These are phyloP conservation scores for Phytophthora cajani DNA, from an alignment of 352 stramenopile genomes.

Conservation along the genomic window DNA sequence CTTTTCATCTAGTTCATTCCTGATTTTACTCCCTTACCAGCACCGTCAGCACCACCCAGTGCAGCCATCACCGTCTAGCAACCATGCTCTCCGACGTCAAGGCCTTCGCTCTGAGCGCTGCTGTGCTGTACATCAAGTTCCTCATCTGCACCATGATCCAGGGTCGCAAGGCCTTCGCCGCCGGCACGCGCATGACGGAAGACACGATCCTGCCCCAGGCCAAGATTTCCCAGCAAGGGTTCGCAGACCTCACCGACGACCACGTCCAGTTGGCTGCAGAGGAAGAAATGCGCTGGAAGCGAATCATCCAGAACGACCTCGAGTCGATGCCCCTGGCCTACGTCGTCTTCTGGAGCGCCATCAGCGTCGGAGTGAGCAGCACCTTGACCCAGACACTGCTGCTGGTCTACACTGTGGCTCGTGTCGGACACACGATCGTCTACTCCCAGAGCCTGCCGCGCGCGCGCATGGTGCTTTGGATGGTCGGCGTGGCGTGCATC, in stretches of 20 bases:
- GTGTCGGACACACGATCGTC: slow-evolving; percentile 48
- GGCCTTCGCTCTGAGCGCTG: slow-evolving; percentile 48
- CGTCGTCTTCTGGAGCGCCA: slow-evolving; percentile 49
- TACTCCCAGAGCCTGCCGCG: slow-evolving; percentile 46
- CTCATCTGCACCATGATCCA: slow-evolving; percentile 57
- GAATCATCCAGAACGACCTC: slow-evolving; percentile 66
- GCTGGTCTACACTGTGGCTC: slow-evolving; percentile 50
- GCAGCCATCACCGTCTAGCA: background rate
- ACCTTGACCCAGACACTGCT: slow-evolving; percentile 35
- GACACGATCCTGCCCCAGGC: slow-evolving; percentile 47
- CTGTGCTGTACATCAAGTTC: slow-evolving; percentile 72
- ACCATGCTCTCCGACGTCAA: slow-evolving; percentile 34
- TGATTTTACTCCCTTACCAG: slow-evolving; percentile 11
- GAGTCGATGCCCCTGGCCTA: slow-evolving; percentile 67
- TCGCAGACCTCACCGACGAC: slow-evolving; percentile 39
- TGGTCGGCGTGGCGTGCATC: slow-evolving; percentile 34
- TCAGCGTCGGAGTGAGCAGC: slow-evolving; percentile 47
- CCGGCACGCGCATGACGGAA: slow-evolving; percentile 52
- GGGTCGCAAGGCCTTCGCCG: slow-evolving; percentile 49
- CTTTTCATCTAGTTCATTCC: slow-evolving; percentile 11
- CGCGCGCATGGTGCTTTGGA: slow-evolving; percentile 36
- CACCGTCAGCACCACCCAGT: background rate
- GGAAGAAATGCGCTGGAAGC: slow-evolving; percentile 57
- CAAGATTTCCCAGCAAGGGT: slow-evolving; percentile 25
- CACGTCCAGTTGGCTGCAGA: slow-evolving; percentile 25